A percentile compares a stretch with the other conserved stretches of the same genome.
Evolutionary conservation across 805 yeast genomes (phyloP).

Genomic region (Kuraishia cidri): DNA sequence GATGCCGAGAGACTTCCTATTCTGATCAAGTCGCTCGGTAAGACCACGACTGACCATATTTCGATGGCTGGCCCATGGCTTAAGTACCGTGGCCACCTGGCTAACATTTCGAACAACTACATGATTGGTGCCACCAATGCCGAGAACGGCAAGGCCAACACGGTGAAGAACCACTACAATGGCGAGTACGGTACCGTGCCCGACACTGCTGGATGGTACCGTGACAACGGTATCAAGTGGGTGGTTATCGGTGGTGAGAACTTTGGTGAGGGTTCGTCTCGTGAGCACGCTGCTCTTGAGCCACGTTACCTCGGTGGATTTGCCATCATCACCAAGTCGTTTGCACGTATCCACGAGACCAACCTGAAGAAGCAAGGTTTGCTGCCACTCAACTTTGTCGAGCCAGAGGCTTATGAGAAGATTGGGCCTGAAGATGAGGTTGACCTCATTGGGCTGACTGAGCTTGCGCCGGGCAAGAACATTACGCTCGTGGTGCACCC

Average conservation of each 20-base stretch:
- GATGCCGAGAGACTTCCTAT: conserved; percentile 87
- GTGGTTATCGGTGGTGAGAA: conserved; percentile 98
- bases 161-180: conserved; percentile 81
- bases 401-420: conserved; percentile 88
- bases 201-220: conserved; percentile 91
- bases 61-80: conserved; percentile 99
- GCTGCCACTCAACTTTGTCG: conserved; percentile 89
- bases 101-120: conserved; percentile 97
- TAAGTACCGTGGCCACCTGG: conserved; percentile 99
- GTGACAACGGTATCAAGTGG: conserved; percentile 89
- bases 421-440: conserved; percentile 86
- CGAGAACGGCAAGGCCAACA: conserved; percentile 92
- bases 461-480: conserved; percentile 89
- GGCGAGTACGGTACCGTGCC: conserved; percentile 94
- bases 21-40: conserved; percentile 92
- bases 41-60: conserved; percentile 98
- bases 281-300: conserved; percentile 99
- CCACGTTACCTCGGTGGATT: conserved; percentile 99
- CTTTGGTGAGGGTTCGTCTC: conserved; percentile 99
- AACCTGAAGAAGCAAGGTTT: conserved; percentile 99
- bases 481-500: conserved; percentile 70
- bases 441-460: conserved; percentile 77
- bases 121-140: conserved; percentile 99
- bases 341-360: conserved; percentile 99
- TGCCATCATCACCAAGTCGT: conserved; percentile 95